Evolutionary conservation across 495 filamentous ascomycete genomes (phyloP), one percentile per base, ranked within the genome.

Genomic region (Collariella sp.): DNA sequence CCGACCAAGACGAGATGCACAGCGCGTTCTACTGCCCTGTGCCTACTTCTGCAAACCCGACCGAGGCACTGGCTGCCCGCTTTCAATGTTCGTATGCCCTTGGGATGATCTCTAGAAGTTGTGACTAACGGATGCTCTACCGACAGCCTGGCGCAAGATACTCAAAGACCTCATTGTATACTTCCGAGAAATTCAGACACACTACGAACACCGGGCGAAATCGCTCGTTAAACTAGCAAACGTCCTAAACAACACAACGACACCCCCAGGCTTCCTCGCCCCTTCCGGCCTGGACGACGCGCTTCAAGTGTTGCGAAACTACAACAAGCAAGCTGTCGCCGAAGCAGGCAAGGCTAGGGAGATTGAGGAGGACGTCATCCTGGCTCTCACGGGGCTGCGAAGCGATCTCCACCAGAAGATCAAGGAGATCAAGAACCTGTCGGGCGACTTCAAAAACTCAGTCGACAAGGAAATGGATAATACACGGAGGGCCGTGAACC

Each of bases 151-250:
- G 93, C 80, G 93, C 35, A 95, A 95, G 76, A 77, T 95, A 12
- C 78, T 98, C 29, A 98, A 98, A 68, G 91, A 96, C 61, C 76
- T 96, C 36, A 96, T 96, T 57, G 76, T 87, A 26, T 98, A 95
- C 67, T 97, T 95, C 69, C 83, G 89, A 58, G 93, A 98, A 70
- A 80, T 97, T 19, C 89, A 96, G 69, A 80, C 82, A 46, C 88
- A 89, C 29, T 95, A 97, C 69, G 93, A 98, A 60, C 79, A 84
- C 42, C 84, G 86, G 46, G 78, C 88, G 2, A 97, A 95, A 64
- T 81, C 85, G 9, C 76, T 95, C 12, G 67, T 87, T 16, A 95
- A 93, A 55, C 79, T 95, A 19, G 85, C 88, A 15, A 89, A 89
- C 59, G 79, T 87, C 19, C 77, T 94, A 59, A 90, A 87, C 70